Conservation (phyloP, 148 eudicot genomes). For the Rhododendron griersonianum region DNA sequence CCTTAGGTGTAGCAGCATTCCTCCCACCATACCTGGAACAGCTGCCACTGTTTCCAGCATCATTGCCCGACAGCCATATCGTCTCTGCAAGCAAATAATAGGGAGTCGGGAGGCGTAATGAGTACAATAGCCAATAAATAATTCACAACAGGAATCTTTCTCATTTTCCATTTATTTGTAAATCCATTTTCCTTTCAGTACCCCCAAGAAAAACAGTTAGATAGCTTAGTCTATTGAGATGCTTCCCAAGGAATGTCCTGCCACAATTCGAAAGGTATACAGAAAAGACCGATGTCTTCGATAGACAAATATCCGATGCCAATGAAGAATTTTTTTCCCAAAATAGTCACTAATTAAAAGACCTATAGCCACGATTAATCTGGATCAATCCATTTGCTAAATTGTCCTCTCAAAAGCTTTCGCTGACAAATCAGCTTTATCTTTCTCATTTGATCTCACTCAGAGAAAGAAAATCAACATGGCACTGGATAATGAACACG, state of each 20-base stretch:
- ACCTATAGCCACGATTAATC: neutral
- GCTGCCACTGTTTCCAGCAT: slow-evolving; percentile 95
- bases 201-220: neutral
- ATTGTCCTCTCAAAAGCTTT: neutral
- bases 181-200: neutral
- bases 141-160: neutral
- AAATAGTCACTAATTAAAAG: neutral
- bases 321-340: neutral
- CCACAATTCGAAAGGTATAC: neutral
- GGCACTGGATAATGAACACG: neutral
- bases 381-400: neutral
- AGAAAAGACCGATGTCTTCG: neutral
- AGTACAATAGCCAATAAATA: neutral
- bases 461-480: neutral
- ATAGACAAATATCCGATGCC: neutral
- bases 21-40: slow-evolving; percentile 90
- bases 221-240: neutral
- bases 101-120: neutral
- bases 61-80: slow-evolving; percentile 92
- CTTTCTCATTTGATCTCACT: neutral
- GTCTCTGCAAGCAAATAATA: slow-evolving; percentile 36
- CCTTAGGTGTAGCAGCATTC: slow-evolving; percentile 72
- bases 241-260: neutral
- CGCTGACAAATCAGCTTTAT: neutral
- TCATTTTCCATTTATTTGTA: neutral